Conservation (phyloP, 2,329 filamentous ascomycete species). For the Allantophomopsis lycopodina region DNA sequence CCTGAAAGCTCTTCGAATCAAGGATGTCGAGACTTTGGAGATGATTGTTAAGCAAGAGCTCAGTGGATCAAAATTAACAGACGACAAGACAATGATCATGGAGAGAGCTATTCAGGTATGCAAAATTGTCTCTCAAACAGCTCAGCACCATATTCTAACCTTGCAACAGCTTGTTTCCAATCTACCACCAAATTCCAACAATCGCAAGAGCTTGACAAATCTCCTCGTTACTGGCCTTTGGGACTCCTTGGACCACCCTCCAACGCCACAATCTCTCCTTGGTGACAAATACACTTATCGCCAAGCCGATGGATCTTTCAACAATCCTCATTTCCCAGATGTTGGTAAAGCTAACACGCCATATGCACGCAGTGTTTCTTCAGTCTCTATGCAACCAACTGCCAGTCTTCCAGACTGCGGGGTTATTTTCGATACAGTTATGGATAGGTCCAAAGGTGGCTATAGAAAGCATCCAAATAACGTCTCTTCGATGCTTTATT, state of each 20-base stretch:
- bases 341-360: conserved; percentile 52
- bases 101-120: conserved; percentile 48
- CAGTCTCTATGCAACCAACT: conserved; percentile 41
- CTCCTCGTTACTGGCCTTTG: conserved; percentile 54
- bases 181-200: conserved; percentile 47
- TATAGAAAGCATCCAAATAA: conserved; percentile 47
- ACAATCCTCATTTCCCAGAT: conserved; percentile 48
- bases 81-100: conserved; percentile 71
- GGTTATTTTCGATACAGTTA: conserved; percentile 43
- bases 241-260: conserved; percentile 58
- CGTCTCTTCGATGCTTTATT: conserved; percentile 61
- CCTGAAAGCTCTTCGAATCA: conserved; percentile 32
- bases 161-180: conserved; percentile 42
- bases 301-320: conserved; percentile 49
- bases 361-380: conserved; percentile 49
- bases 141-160: background rate
- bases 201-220: conserved; percentile 50
- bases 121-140: background rate
- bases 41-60: conserved; percentile 46
- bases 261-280: conserved; percentile 38
- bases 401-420: conserved; percentile 47
- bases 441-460: conserved; percentile 28
- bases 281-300: conserved; percentile 49
- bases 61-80: conserved; percentile 43
- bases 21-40: conserved; percentile 47